Conservation (phyloP, 768 basidiomycete species). For the Tulasnella sp. region DNA sequence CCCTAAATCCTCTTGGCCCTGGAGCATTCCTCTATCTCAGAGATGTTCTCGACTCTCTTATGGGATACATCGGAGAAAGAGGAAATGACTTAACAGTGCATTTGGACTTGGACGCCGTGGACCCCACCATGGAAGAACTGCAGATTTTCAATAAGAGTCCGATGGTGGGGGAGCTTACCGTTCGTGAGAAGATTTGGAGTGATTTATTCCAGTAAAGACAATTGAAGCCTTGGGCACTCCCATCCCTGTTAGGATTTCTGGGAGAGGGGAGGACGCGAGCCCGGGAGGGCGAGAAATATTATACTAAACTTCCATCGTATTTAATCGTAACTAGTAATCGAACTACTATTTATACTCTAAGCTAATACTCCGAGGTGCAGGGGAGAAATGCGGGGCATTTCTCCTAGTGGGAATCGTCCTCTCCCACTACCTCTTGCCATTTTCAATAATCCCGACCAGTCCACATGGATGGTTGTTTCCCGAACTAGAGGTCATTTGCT, state of each 20-base stretch:
- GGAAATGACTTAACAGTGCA: not conserved
- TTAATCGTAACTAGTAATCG: too few species aligned
- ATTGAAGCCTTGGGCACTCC: not conserved
- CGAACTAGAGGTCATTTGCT: not conserved
- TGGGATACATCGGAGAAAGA: not conserved
- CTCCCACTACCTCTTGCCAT: too few species aligned
- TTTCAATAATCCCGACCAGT: too few species aligned
- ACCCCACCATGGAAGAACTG: not conserved
- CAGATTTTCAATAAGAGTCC: not conserved
- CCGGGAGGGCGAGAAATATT: too few species aligned
- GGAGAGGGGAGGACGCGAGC: too few species aligned
- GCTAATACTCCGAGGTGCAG: too few species aligned
- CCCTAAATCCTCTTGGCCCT: not conserved
- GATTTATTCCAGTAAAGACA: not conserved
- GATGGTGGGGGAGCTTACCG: not conserved
- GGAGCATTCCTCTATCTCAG: not conserved
- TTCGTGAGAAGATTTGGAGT: not conserved
- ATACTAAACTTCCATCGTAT: too few species aligned
- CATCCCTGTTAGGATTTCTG: too few species aligned
- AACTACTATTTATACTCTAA: too few species aligned
- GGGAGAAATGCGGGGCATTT: too few species aligned
- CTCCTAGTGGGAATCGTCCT: too few species aligned
- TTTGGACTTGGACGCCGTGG: not conserved
- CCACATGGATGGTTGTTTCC: not conserved
- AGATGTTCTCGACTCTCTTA: not conserved